These are phyloP conservation scores for Vitis hybrid DNA, from an alignment of 177 flowering plant species.

Conservation along the genomic window DNA sequence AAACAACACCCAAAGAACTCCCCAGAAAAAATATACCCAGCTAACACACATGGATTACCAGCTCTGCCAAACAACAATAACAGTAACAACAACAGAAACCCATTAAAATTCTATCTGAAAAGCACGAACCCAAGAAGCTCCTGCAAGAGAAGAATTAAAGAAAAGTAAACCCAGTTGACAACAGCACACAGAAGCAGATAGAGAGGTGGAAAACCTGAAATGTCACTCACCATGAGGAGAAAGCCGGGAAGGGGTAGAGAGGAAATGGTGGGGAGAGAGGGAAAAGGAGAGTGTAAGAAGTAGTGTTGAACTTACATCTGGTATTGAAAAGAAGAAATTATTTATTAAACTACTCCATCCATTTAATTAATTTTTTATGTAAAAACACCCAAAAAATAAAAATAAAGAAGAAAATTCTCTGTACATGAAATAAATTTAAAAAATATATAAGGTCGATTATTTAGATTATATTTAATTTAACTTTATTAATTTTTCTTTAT, in stretches of 20 bases:
- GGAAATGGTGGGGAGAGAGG: background rate
- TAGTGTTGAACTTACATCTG: background rate
- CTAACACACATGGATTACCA: no score
- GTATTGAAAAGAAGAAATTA: background rate
- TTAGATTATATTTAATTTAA: no score
- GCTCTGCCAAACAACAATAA: background rate
- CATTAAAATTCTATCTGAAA: background rate
- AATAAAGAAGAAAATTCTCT: no score
- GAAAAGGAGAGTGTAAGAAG: background rate
- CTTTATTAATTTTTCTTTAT: no score
- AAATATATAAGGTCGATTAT: no score
- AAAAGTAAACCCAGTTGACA: no score
- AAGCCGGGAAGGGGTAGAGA: constrained; percentile 9
- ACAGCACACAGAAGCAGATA: background rate
- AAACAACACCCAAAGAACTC: no score
- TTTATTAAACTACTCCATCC: no score
- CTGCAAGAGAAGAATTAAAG: no score
- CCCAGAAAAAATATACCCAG: background rate
- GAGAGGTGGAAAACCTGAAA: background rate
- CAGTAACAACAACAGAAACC: background rate
- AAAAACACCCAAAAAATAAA: no score
- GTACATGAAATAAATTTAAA: no score
- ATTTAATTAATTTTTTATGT: no score
- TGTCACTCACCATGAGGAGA: constrained; percentile 19
- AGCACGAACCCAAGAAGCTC: background rate